phyloP scores from a whole-genome alignment of 495 filamentous ascomycete genomes.

The Annulohypoxylon stygium region DNA sequence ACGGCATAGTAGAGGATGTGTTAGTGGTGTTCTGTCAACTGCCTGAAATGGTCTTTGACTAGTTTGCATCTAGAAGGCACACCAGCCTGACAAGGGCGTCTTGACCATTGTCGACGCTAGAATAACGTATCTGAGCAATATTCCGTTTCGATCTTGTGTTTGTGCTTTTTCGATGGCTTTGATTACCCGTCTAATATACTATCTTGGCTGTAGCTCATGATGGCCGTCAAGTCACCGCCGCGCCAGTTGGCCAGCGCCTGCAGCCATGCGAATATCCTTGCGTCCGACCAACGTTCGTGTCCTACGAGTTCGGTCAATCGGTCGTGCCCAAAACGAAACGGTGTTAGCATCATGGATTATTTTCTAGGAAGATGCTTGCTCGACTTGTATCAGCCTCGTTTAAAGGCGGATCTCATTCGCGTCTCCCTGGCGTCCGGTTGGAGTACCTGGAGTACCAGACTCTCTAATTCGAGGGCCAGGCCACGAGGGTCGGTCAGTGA shows the following conservation, averaged over 20 bases:
- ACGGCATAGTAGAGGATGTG: conserved; percentile 8
- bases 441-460: conserved; percentile 5
- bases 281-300: conserved; percentile 26
- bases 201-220: background rate
- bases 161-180: conserved; percentile 19
- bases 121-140: background rate
- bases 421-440: background rate
- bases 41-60: background rate
- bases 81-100: conserved; percentile 1
- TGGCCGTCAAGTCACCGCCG: conserved; percentile 7
- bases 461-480: background rate
- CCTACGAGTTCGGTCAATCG: conserved; percentile 20
- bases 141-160: conserved; percentile 7
- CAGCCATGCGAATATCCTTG: conserved; percentile 36
- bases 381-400: conserved; percentile 19
- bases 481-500: conserved; percentile 2
- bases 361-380: conserved; percentile 20
- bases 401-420: conserved; percentile 30
- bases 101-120: background rate
- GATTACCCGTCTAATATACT: background rate
- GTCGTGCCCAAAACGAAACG: background rate
- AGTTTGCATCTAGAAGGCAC: background rate
- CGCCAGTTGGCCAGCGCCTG: conserved; percentile 22
- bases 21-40: conserved; percentile 6
- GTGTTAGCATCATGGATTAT: background rate